Evolutionary conservation across 2,329 filamentous ascomycete genomes (phyloP).

Genomic region (Talaromyces sp.): DNA sequence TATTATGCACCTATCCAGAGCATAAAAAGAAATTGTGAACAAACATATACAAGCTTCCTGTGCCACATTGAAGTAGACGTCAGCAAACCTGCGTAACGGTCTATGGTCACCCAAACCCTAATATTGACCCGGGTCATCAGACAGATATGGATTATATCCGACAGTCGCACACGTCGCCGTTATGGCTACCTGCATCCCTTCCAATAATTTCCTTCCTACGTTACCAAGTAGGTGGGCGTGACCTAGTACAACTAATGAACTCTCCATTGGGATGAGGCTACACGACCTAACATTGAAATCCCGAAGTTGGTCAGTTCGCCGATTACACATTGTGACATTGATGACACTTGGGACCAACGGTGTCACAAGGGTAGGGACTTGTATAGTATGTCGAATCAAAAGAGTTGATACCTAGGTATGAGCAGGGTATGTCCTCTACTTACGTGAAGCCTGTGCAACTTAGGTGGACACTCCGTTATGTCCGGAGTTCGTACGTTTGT

Average conservation of each 20-base stretch:
- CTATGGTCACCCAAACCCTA: not conserved
- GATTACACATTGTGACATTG: slow-evolving; percentile 14
- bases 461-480: not conserved
- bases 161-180: slow-evolving; percentile 6
- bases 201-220: not conserved
- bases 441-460: not conserved
- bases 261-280: not conserved
- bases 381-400: not conserved
- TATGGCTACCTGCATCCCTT: slow-evolving; percentile 5
- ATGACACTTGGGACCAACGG: not conserved
- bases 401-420: not conserved
- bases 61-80: not conserved
- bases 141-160: not conserved
- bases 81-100: not conserved
- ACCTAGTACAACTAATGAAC: not conserved
- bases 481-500: too few relatives aligned
- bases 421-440: not conserved
- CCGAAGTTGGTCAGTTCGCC: slow-evolving; percentile 13
- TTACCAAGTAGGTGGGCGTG: not conserved
- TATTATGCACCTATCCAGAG: not conserved
- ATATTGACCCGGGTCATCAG: not conserved
- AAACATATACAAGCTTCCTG: not conserved
- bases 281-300: slow-evolving; percentile 2
- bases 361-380: not conserved
- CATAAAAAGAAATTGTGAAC: not conserved